phyloP scores from a whole-genome alignment of 345 rosid species.

The Ceriops tagal region DNA sequence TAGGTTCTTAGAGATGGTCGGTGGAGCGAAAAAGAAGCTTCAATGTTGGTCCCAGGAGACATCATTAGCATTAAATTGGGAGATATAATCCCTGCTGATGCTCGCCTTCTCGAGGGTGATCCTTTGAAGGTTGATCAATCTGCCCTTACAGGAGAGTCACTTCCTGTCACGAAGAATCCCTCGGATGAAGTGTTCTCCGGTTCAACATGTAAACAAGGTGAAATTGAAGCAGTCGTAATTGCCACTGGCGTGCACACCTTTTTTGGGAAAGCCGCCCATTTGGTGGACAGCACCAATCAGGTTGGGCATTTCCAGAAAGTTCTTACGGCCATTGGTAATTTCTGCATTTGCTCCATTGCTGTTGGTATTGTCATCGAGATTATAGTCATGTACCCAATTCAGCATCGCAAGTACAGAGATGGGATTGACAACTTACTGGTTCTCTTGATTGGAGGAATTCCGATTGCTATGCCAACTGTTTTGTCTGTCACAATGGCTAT shows the following conservation, averaged over 20 bases:
- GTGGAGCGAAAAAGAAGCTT: slow-evolving; percentile 89
- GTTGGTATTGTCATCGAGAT: slow-evolving; percentile 61
- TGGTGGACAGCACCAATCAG: slow-evolving; percentile 85
- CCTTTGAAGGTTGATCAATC: slow-evolving; percentile 91
- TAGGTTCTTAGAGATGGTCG: slow-evolving; percentile 79
- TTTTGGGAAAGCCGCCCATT: slow-evolving; percentile 96
- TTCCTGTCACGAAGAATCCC: slow-evolving; percentile 72
- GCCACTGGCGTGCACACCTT: slow-evolving; percentile 95
- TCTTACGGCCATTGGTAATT: slow-evolving; percentile 83
- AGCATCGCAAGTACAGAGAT: slow-evolving; percentile 63
- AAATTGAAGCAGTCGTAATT: slow-evolving; percentile 80
- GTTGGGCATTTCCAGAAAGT: slow-evolving; percentile 88
- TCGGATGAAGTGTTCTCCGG: slow-evolving; percentile 88
- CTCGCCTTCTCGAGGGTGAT: slow-evolving; percentile 94
- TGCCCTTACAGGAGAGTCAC: slow-evolving; percentile 92
- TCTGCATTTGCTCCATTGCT: slow-evolving; percentile 88
- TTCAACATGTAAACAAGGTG: slow-evolving; percentile 90
- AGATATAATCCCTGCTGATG: slow-evolving; percentile 90
- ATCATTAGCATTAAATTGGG: slow-evolving; percentile 80
- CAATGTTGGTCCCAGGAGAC: slow-evolving; percentile 91
- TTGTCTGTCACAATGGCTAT: slow-evolving; percentile 95
- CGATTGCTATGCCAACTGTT: slow-evolving; percentile 93
- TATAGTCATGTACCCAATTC: slow-evolving; percentile 77
- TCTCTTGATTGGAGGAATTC: slow-evolving; percentile 88
- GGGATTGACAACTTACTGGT: slow-evolving; percentile 86